Evolutionary conservation across 164 flowering plant species (phyloP), one percentile per base, ranked within the genome.

Genomic region (Stephania yunnanensis): DNA sequence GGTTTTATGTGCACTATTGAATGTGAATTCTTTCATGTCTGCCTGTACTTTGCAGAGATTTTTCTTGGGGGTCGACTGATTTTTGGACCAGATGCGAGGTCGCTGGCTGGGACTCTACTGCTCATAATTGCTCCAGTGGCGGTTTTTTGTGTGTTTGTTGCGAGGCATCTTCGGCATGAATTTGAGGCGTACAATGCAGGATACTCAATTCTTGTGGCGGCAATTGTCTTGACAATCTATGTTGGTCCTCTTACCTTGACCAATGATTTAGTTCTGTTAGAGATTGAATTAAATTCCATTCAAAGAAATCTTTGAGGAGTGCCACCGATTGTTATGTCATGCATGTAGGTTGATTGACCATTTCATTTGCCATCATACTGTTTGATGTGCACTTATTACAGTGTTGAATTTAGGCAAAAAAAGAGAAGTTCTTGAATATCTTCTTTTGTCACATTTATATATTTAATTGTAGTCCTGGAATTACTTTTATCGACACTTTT

Each of bases 31-130:
- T 58, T 15, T 1, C n/a, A 3, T 58, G 17, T 58, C 6, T 58
- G 64, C 6, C 46, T 36, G 20, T 69, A 42, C 10, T 22, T 69
- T 42, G 71, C 71, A 68, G 71, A 68, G 44, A 68, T 68, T 68
- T 8, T 68, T 68, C 45, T 68, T 68, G 36, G 88, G 64, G 98
- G 97, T 82, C 85, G 97, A 85, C 76, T 95, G 84, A 87, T 95
- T 75, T 90, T 95, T 83, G 99, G 99, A 69, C 99, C 99, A 44
- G 97, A 95, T 88, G 96, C 92, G 66, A 86, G 78, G 80, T 92
- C 97, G 20, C 78, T 95, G 76, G 74, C 90, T 80, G 87, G 86
- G 79, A 93, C 97, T 10, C 65, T 95, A 71, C 76, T 88, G 82
- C 87, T 95, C 81, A 89, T 95, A 73, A 78, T 85, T 72, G 91